Percentiles rank a stretch among this genome's conserved stretches.
phyloP scores from a whole-genome alignment of 2,329 filamentous ascomycete genomes.

The Monosporascus sp. region DNA sequence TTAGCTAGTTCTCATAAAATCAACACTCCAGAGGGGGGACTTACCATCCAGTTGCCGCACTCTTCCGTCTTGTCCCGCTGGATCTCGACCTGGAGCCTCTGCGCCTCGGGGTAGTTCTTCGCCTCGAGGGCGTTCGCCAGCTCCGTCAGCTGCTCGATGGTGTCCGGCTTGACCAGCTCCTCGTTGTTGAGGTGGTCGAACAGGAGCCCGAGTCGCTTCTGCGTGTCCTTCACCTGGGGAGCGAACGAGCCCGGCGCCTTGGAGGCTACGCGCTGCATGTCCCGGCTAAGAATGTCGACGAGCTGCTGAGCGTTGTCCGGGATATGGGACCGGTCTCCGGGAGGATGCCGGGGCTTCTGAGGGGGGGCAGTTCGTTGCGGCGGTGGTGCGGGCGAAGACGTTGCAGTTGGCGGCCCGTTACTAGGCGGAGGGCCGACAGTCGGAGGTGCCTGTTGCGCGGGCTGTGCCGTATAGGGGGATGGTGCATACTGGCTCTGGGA shows the following conservation, averaged over 20 bases:
- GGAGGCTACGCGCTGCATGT: slow-evolving; percentile 83
- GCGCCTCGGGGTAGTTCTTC: slow-evolving; percentile 64
- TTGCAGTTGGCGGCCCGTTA: slow-evolving; percentile 27
- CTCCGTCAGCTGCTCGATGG: slow-evolving; percentile 60
- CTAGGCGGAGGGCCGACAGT: slow-evolving; percentile 37
- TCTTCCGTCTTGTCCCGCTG: slow-evolving; percentile 73
- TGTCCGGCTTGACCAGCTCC: slow-evolving; percentile 78
- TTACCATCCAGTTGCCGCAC: slow-evolving; percentile 83
- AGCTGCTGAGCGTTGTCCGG: slow-evolving; percentile 69
- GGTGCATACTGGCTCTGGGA: slow-evolving; percentile 58
- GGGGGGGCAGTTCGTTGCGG: slow-evolving; percentile 45
- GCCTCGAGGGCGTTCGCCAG: slow-evolving; percentile 61
- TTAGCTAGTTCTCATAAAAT: slow-evolving; percentile 43
- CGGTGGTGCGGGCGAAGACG: slow-evolving; percentile 37
- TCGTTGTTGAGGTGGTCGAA: slow-evolving; percentile 98
- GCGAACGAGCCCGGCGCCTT: slow-evolving; percentile 84
- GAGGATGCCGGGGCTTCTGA: slow-evolving; percentile 63
- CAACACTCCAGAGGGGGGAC: slow-evolving; percentile 24
- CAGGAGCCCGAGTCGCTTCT: slow-evolving; percentile 87
- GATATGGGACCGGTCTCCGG: slow-evolving; percentile 88
- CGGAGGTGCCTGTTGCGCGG: slow-evolving; percentile 32
- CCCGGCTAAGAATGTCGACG: slow-evolving; percentile 72
- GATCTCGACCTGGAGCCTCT: slow-evolving; percentile 67
- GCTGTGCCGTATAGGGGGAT: slow-evolving; percentile 42
- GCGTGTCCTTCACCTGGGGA: slow-evolving; percentile 85